Base-by-base conservation (phyloP, 768 basidiomycete genomes). In the Phaeolepiota aurea region DNA sequence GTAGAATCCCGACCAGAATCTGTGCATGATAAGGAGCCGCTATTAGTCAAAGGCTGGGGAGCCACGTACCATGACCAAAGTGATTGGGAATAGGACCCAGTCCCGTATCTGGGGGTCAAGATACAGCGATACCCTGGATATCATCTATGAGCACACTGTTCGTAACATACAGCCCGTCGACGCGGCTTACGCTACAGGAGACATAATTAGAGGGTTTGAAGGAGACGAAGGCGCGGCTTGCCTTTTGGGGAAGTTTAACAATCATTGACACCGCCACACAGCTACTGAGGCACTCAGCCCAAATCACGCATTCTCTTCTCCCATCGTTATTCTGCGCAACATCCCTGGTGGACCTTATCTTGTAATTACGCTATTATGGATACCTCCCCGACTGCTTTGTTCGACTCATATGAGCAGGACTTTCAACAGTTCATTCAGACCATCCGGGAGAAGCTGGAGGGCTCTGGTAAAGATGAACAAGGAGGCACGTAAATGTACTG, bases 41-140 rank as follows among this genome's bases (percentile, higher is more conserved):
- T 7, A 28, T 28, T 28, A 28, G 25, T 28, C 25, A 38, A 40
- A 32, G 11, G 39, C 20, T 5, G 20, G 5, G n/a, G n/a, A 22
- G 7, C 40, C 45, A 64, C 77, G 52, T 47, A 89, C 93, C 92
- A 96, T 96, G 57, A 97, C 91, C 46, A 96, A 69, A 38, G 92
- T 97, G 64, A 97, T 96, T 40, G 93, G 93, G 64, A 97, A 91
- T 44, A 97, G 64, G 32, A 97, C 82, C 86, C 84, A 88, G 56
- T 87, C 90, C 51, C 92, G 79, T 59, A 97, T 97, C 63, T 92
- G 88, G 32, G 92, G 93, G 67, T 97, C 92, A 36, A 97, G 80
- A 63, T 91, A 77, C 45, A 77, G 61, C 28, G 74, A 74, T 11
- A 68, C 64, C 35, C 73, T 77, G 46, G n/a, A 48, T 18, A 34